Percentiles rank a stretch among this genome's conserved stretches.
phyloP scores from a whole-genome alignment of 306 rosid species.

The Citrullus colocynthis region DNA sequence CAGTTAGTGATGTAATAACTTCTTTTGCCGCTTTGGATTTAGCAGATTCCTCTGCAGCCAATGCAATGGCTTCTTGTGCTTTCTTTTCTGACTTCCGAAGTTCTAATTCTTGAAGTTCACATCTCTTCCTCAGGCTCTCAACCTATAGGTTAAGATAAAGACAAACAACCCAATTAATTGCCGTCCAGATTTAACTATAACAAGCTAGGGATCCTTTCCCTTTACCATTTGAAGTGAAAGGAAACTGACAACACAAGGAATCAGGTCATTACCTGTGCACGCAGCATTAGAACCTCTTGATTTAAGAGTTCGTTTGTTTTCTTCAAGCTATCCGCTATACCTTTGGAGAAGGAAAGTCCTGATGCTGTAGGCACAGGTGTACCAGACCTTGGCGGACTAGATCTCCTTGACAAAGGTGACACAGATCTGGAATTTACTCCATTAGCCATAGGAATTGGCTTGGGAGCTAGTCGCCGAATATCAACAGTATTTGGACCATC shows the following conservation, averaged over 20 bases:
- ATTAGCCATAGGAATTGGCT: conserved; percentile 51
- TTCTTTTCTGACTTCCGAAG: conserved; percentile 64
- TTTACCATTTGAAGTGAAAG: neutral
- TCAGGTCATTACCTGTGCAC: conserved; percentile 46
- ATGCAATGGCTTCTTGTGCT: conserved; percentile 71
- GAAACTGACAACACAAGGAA: neutral
- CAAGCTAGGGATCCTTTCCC: neutral
- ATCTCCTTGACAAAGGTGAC: conserved; percentile 81
- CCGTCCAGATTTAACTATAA: neutral
- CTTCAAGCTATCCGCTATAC: conserved; percentile 66
- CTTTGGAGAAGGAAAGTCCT: conserved; percentile 89
- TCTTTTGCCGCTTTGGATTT: conserved; percentile 90
- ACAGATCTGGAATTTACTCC: conserved; percentile 79
- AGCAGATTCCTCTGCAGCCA: conserved; percentile 68
- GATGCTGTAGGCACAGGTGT: conserved; percentile 89
- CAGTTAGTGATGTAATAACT: conserved; percentile 83
- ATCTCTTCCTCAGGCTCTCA: conserved; percentile 63
- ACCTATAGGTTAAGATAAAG: conserved; percentile 29
- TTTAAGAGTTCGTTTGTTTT: conserved; percentile 79
- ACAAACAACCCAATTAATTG: conserved; percentile 1
- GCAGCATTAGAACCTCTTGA: conserved; percentile 74
- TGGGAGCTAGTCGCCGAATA: conserved; percentile 58
- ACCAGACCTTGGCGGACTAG: conserved; percentile 93
- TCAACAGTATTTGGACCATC: conserved; percentile 67
- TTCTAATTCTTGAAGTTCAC: conserved; percentile 71